These are phyloP conservation scores for Pythium rishiriense DNA, from an alignment of 352 stramenopile genomes.

Conservation along the genomic window DNA sequence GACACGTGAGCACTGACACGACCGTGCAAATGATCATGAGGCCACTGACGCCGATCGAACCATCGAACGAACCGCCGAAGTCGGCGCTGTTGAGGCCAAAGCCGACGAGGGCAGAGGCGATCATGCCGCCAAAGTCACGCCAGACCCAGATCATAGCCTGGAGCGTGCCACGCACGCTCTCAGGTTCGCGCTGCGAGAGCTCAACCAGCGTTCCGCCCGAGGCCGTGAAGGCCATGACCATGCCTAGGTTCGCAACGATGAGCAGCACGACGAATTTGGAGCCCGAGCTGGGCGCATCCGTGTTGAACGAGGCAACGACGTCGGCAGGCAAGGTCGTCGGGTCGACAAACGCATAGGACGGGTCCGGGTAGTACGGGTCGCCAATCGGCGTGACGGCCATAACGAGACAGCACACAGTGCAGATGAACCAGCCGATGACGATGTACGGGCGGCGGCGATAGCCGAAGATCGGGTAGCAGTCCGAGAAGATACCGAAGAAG, in stretches of 20 bases:
- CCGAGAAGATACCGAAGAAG: slow-evolving; percentile 79
- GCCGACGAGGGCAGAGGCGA: slow-evolving; percentile 29
- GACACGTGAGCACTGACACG: slow-evolving; percentile 14
- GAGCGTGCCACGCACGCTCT: slow-evolving; percentile 29
- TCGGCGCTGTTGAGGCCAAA: slow-evolving; percentile 36
- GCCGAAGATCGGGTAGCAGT: slow-evolving; percentile 85
- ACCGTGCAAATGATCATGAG: slow-evolving; percentile 27
- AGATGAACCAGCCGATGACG: slow-evolving; percentile 59
- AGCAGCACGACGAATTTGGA: slow-evolving; percentile 43
- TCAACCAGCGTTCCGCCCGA: slow-evolving; percentile 45
- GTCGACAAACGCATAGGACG: slow-evolving; percentile 15
- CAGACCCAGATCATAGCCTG: slow-evolving; percentile 36
- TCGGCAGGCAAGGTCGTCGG: slow-evolving; percentile 13
- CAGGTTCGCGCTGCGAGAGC: slow-evolving; percentile 36
- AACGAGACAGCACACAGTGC: slow-evolving; percentile 23
- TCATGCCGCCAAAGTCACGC: slow-evolving; percentile 16
- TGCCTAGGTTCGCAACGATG: slow-evolving; percentile 56
- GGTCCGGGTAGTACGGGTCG: slow-evolving; percentile 29
- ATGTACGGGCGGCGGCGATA: slow-evolving; percentile 85
- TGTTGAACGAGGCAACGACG: slow-evolving; percentile 27
- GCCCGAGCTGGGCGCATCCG: slow-evolving; percentile 27
- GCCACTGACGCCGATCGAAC: slow-evolving; percentile 20
- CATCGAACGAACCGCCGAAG: slow-evolving; percentile 30
- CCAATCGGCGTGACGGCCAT: slow-evolving; percentile 31
- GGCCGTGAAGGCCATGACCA: slow-evolving; percentile 54